phyloP scores from a whole-genome alignment of 768 basidiomycete species.

The Naematelia encephala region DNA sequence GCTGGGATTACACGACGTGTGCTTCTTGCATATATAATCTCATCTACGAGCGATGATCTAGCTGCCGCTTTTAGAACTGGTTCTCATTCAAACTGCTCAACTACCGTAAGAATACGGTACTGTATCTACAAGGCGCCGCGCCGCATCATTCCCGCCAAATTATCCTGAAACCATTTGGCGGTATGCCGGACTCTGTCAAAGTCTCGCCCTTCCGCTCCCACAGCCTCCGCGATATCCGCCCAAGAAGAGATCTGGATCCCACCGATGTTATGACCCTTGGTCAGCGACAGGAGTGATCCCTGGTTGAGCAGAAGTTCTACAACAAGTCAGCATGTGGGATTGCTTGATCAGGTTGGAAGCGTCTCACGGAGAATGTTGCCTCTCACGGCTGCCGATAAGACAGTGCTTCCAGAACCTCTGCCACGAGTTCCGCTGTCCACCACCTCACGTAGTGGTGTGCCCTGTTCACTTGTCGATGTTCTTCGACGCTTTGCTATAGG shows the following conservation, averaged over 20 bases:
- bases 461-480: not conserved
- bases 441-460: not conserved
- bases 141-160: slow-evolving; percentile 13
- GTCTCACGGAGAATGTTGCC: slow-evolving; percentile 20
- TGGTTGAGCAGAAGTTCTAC: slow-evolving; percentile 12
- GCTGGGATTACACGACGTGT: no score
- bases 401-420: slow-evolving; percentile 8
- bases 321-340: not conserved
- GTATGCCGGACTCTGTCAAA: slow-evolving; percentile 25
- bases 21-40: no score
- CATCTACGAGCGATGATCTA: no score
- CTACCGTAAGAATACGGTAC: no score
- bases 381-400: slow-evolving; percentile 2
- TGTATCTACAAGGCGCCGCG: not conserved
- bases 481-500: not conserved
- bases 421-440: not conserved
- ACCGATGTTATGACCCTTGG: not conserved
- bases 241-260: slow-evolving; percentile 10
- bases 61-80: no score
- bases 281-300: slow-evolving; percentile 1
- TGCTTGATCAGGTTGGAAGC: not conserved
- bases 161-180: slow-evolving; percentile 22
- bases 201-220: slow-evolving; percentile 23
- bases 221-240: slow-evolving; percentile 23
- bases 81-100: no score